Percentiles rank a stretch among this genome's conserved stretches.
Evolutionary conservation across 306 rosid species (phyloP).

Genomic region (Datisca glomerata): DNA sequence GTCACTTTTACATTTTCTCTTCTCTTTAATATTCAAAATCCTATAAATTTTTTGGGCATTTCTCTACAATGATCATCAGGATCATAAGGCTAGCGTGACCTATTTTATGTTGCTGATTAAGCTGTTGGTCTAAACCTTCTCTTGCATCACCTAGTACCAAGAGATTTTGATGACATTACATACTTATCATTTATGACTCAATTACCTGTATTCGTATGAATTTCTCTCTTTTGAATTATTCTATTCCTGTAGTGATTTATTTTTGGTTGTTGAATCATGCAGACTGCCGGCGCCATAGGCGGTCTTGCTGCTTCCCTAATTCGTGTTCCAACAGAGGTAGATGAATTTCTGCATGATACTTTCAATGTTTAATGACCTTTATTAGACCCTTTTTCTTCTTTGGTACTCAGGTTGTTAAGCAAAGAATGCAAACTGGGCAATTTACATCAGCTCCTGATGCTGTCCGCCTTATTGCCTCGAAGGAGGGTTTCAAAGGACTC

Average conservation of each 20-base stretch:
- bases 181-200: too few relatives aligned
- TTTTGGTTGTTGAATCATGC: slow-evolving; percentile 15
- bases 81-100: too few relatives aligned
- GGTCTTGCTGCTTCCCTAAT: slow-evolving; percentile 89
- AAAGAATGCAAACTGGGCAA: slow-evolving; percentile 96
- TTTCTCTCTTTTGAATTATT: too few relatives aligned
- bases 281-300: slow-evolving; percentile 96
- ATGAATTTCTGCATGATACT: slow-evolving; percentile 2
- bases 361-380: slow-evolving; percentile 7
- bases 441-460: slow-evolving; percentile 74
- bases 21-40: slow-evolving; percentile 5
- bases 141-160: slow-evolving; percentile 1
- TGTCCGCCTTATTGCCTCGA: slow-evolving; percentile 63
- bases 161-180: too few relatives aligned
- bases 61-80: too few relatives aligned
- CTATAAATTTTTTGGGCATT: too few relatives aligned
- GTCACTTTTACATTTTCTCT: too few relatives aligned
- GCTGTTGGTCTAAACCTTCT: slow-evolving; percentile 1
- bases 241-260: not conserved
- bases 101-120: too few relatives aligned
- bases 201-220: not conserved
- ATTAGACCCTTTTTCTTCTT: slow-evolving; percentile 10
- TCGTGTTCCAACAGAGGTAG: slow-evolving; percentile 98
- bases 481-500: slow-evolving; percentile 78
- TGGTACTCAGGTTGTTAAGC: slow-evolving; percentile 88